phyloP scores from a whole-genome alignment of 768 basidiomycete species.

The Candolleomyces aberdarensis region DNA sequence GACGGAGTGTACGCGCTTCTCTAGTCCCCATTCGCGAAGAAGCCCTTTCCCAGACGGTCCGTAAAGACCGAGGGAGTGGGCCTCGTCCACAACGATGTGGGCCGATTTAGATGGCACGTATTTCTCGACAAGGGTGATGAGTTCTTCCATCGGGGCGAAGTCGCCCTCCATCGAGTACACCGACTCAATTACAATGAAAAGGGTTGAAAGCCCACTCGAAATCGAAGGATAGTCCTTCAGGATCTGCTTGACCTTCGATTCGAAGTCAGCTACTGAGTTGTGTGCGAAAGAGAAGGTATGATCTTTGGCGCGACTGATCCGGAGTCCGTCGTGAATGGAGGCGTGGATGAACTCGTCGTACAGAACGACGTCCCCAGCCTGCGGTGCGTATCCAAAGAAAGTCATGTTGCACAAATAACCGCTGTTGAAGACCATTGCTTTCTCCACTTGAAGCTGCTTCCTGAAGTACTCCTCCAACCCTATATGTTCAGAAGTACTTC shows the following conservation, averaged over 20 bases:
- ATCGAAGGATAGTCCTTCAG: neutral
- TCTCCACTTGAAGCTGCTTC: too few relatives aligned
- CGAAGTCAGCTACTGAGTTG: neutral
- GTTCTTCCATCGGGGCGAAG: neutral
- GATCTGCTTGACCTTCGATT: neutral
- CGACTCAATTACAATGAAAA: neutral
- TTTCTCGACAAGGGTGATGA: neutral
- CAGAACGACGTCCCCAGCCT: too few relatives aligned
- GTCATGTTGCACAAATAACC: too few relatives aligned
- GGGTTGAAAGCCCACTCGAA: neutral
- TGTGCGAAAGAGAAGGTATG: neutral
- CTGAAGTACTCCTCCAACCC: too few relatives aligned
- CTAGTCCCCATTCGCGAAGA: neutral
- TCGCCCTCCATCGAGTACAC: neutral
- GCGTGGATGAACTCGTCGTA: too few relatives aligned
- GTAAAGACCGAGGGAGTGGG: neutral
- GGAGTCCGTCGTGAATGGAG: neutral
- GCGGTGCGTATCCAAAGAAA: too few relatives aligned
- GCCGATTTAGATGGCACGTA: neutral
- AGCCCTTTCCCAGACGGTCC: neutral
- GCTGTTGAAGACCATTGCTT: too few relatives aligned
- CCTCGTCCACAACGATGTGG: neutral
- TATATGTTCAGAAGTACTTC: too few relatives aligned
- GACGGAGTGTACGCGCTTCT: neutral
- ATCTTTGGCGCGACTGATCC: neutral